Percentiles rank a stretch among this genome's conserved stretches.
These are phyloP conservation scores for Colletotrichum sp. DNA, from an alignment of 2,329 filamentous ascomycete genomes.

Conservation along the genomic window DNA sequence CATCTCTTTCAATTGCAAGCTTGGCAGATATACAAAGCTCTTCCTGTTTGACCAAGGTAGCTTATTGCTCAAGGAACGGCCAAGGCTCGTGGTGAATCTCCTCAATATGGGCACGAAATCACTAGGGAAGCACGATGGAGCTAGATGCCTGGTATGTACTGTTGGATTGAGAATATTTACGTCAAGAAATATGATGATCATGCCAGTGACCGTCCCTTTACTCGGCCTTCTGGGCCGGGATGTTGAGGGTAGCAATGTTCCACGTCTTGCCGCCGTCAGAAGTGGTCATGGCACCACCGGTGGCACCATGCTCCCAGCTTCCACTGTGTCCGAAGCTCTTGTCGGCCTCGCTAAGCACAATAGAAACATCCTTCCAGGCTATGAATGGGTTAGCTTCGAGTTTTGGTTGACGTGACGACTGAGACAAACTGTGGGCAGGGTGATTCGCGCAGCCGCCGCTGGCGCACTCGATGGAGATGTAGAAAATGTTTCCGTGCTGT, in stretches of 20 bases:
- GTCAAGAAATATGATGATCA: neutral
- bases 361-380: neutral
- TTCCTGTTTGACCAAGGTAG: neutral
- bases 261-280: neutral
- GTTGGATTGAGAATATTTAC: neutral
- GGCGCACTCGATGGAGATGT: slow-evolving; percentile 8
- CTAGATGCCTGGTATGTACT: neutral
- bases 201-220: neutral
- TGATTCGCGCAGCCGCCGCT: neutral
- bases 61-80: neutral
- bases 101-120: neutral
- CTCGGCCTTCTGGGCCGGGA: neutral
- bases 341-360: neutral
- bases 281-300: neutral
- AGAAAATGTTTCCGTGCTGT: neutral
- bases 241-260: neutral
- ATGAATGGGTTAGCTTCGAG: neutral
- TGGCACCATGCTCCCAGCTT: neutral
- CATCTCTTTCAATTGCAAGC: fast-evolving
- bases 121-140: neutral
- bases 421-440: neutral
- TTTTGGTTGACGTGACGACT: too few species aligned
- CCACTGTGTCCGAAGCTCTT: neutral
- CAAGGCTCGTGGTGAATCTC: neutral
- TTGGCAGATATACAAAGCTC: neutral